Percentiles rank a stretch among this genome's conserved stretches.
phyloP scores from a whole-genome alignment of 768 basidiomycete species.

The Pleurotus sapidus region DNA sequence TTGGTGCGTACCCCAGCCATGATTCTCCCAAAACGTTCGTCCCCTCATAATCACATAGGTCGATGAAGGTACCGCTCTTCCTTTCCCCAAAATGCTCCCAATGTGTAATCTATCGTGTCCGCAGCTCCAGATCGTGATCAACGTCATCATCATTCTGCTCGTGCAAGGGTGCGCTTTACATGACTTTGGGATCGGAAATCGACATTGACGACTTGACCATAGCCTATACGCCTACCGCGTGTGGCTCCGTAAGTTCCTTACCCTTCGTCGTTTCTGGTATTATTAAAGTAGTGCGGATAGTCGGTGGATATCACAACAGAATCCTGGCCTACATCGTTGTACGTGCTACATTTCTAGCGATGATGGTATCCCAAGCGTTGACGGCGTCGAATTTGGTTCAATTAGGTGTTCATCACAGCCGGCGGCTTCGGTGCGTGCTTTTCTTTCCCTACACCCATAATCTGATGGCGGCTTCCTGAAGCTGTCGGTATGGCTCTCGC shows the following conservation, averaged over 20 bases:
- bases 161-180: conserved; percentile 20
- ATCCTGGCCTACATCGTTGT: not conserved
- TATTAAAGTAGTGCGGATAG: not conserved
- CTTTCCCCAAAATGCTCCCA: not conserved
- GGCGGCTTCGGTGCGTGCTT: not conserved
- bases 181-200: not conserved
- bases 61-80: not conserved
- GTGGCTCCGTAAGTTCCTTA: not conserved
- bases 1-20: not conserved
- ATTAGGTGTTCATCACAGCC: not conserved
- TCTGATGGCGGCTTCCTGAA: too few species aligned
- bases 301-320: conserved; percentile 2
- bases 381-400: too few species aligned
- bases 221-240: conserved; percentile 5
- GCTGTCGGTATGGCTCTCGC: not conserved
- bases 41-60: not conserved
- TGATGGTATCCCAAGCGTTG: not conserved
- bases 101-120: not conserved
- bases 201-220: too few species aligned
- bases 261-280: not conserved
- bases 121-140: conserved; percentile 22
- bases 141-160: conserved; percentile 22
- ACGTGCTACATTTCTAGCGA: not conserved
- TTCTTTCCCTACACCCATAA: too few species aligned
- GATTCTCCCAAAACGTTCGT: not conserved